These are phyloP conservation scores for Aspergillus sp. DNA, from an alignment of 2,329 filamentous ascomycete genomes.

Conservation along the genomic window DNA sequence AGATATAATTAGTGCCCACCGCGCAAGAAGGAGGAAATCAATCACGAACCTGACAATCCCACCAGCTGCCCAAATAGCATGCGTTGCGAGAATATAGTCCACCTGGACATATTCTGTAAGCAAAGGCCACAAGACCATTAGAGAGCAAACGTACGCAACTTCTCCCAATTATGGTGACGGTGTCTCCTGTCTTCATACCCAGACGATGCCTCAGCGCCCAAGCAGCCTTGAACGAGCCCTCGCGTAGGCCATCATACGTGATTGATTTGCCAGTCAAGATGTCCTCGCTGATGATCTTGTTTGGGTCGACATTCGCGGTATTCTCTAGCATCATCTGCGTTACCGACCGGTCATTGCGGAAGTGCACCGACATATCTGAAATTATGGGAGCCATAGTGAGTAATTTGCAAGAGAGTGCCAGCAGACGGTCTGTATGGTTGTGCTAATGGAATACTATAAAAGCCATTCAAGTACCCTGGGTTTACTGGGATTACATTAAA, in stretches of 20 bases:
- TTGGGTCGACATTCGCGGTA: neutral
- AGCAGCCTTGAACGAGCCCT: neutral
- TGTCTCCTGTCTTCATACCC: neutral
- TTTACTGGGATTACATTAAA: neutral
- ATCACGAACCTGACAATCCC: neutral
- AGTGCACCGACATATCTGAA: neutral
- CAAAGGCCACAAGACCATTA: neutral
- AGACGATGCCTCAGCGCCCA: neutral
- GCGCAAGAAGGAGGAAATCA: too few species aligned
- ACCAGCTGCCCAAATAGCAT: neutral
- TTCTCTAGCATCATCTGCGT: neutral
- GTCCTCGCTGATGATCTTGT: neutral
- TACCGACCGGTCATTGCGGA: neutral
- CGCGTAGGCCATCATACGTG: neutral
- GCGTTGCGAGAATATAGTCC: neutral
- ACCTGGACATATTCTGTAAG: neutral
- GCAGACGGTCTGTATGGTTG: neutral
- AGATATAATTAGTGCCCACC: neutral
- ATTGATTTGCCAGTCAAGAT: neutral
- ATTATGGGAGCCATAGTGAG: neutral
- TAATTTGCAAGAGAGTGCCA: neutral
- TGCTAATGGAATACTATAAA: neutral
- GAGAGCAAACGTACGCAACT: neutral
- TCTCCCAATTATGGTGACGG: neutral
- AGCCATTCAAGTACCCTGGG: neutral